These are phyloP conservation scores for Boletus sp. DNA, from an alignment of 768 basidiomycete species.

Conservation along the genomic window DNA sequence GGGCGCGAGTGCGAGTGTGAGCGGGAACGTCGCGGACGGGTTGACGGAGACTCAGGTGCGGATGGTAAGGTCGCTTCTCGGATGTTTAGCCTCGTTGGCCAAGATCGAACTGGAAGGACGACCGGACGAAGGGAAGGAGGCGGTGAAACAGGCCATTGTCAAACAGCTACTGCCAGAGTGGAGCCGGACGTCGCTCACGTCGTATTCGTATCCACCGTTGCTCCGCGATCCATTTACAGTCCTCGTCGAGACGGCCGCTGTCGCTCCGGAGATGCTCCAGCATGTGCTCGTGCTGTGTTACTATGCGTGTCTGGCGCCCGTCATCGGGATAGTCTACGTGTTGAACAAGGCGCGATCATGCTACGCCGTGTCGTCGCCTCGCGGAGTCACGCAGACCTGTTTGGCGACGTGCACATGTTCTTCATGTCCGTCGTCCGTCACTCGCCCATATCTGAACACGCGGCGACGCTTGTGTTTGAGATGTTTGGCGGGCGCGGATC, in stretches of 20 bases:
- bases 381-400: slow-evolving; percentile 66
- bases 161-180: slow-evolving; percentile 90
- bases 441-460: slow-evolving; percentile 84
- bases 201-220: slow-evolving; percentile 82
- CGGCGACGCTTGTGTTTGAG: slow-evolving; percentile 74
- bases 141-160: slow-evolving; percentile 80
- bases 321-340: slow-evolving; percentile 81
- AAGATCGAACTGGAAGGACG: slow-evolving; percentile 67
- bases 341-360: slow-evolving; percentile 69
- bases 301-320: slow-evolving; percentile 85
- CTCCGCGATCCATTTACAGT: slow-evolving; percentile 89
- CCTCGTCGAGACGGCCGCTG: slow-evolving; percentile 85
- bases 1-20: slow-evolving; percentile 37
- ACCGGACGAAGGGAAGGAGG: slow-evolving; percentile 72
- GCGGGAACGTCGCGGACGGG: slow-evolving; percentile 58
- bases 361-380: slow-evolving; percentile 42
- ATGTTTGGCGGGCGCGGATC: slow-evolving; percentile 78
- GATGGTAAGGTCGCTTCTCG: slow-evolving; percentile 75
- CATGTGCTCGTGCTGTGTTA: slow-evolving; percentile 88
- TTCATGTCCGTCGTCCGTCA: slow-evolving; percentile 90
- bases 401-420: slow-evolving; percentile 85
- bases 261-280: slow-evolving; percentile 85
- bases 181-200: slow-evolving; percentile 81
- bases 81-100: slow-evolving; percentile 64
- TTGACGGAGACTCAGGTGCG: slow-evolving; percentile 70